A percentile compares a stretch with the other conserved stretches of the same genome.
Evolutionary conservation across 352 stramenopile species (phyloP).

Genomic region (Globisporangium okanoganense): DNA sequence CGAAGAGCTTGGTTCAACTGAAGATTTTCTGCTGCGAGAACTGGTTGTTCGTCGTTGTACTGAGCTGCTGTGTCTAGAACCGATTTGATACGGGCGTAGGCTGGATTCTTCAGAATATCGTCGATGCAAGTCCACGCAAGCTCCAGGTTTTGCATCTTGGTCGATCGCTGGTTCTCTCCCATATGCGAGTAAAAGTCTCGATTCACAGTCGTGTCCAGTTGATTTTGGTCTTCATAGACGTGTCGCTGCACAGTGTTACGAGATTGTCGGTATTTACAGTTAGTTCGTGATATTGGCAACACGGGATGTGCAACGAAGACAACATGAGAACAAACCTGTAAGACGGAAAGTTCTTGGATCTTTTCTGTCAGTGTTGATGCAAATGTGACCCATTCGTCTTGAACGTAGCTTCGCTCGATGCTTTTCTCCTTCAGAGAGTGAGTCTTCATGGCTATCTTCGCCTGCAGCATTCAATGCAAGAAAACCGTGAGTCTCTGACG

Average conservation of each 20-base stretch:
- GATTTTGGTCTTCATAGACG: slow-evolving; percentile 39
- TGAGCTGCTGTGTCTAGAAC: slow-evolving; percentile 30
- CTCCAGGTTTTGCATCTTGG: slow-evolving; percentile 20
- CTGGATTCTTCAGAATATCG: slow-evolving; percentile 8
- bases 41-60: slow-evolving; percentile 31
- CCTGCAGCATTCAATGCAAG: slow-evolving; percentile 10
- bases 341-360: slow-evolving; percentile 30
- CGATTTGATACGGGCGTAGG: slow-evolving; percentile 21
- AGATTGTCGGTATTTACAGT: not conserved
- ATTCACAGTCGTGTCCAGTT: slow-evolving; percentile 23
- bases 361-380: slow-evolving; percentile 26
- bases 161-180: slow-evolving; percentile 18
- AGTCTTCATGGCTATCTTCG: slow-evolving; percentile 41
- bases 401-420: slow-evolving; percentile 26
- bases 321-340: slow-evolving; percentile 21
- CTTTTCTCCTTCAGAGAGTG: slow-evolving; percentile 36
- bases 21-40: slow-evolving; percentile 24
- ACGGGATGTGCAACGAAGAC: not conserved
- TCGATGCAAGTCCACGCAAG: slow-evolving; percentile 32
- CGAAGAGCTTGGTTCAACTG: slow-evolving; percentile 16
- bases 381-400: slow-evolving; percentile 40
- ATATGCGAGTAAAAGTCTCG: slow-evolving; percentile 33
- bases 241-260: slow-evolving; percentile 21
- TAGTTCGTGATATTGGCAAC: not conserved
- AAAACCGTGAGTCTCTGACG: not conserved